These are phyloP conservation scores for Lyophyllum semitale DNA, from an alignment of 768 basidiomycete species.

Conservation along the genomic window DNA sequence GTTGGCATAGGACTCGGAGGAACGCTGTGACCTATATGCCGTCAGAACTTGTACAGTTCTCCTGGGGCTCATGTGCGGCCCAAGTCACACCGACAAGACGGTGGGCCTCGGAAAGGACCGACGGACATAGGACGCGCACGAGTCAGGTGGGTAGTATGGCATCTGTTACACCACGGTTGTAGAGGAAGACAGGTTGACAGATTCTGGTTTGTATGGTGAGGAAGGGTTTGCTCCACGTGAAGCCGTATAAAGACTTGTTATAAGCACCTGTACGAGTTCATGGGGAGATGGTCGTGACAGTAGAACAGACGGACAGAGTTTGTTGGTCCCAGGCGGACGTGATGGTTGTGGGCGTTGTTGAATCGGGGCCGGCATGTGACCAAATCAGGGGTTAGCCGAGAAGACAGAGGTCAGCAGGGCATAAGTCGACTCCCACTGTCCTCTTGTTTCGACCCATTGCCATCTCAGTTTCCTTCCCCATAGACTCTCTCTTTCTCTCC, in stretches of 20 bases:
- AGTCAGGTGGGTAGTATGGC: constrained; percentile 7
- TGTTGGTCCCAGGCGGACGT: not conserved
- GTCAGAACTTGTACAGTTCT: too few species aligned
- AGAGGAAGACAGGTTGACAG: constrained; percentile 10
- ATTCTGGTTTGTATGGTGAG: not conserved
- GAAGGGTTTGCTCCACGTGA: too few species aligned
- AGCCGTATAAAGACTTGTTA: too few species aligned
- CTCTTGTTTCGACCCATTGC: constrained; percentile 19
- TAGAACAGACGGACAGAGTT: too few species aligned
- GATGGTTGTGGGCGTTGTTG: constrained; percentile 4
- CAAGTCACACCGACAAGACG: not conserved
- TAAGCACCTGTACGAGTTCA: too few species aligned
- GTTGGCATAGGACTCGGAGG: too few species aligned
- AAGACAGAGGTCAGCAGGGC: constrained; percentile 24
- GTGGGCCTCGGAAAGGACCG: constrained; percentile 8
- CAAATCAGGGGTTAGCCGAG: constrained; percentile 23
- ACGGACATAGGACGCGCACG: not conserved
- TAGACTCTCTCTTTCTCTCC: constrained; percentile 20
- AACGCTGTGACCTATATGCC: too few species aligned
- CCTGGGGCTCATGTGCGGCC: not conserved
- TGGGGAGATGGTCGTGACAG: too few species aligned
- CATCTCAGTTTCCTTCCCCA: constrained; percentile 18
- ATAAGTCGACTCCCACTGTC: constrained; percentile 25
- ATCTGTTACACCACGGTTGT: constrained; percentile 2
- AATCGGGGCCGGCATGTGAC: constrained; percentile 24